Percentiles rank a stretch among this genome's conserved stretches.
These are phyloP conservation scores for Penstemon barbatus DNA, from an alignment of 257 asterid genomes.

Conservation along the genomic window DNA sequence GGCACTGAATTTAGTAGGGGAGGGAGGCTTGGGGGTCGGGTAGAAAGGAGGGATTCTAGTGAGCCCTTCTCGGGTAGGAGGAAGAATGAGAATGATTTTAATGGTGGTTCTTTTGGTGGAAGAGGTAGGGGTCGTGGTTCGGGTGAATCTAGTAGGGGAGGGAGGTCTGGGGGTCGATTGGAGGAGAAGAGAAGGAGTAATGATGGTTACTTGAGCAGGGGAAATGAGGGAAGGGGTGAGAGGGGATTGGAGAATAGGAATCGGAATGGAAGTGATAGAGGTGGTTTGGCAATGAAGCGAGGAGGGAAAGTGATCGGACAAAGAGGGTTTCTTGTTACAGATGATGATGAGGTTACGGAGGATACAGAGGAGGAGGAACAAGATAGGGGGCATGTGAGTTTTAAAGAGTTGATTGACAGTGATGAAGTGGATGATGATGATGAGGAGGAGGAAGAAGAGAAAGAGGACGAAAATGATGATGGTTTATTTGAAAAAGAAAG, in stretches of 20 bases:
- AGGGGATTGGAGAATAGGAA: constrained; percentile 29
- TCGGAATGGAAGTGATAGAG: constrained; percentile 39
- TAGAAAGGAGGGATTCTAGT: background rate
- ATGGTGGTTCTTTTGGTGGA: constrained; percentile 34
- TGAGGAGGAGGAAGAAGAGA: constrained; percentile 30
- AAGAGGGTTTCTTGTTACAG: constrained; percentile 43
- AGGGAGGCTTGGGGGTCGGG: constrained; percentile 15
- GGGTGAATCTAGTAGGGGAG: constrained; percentile 40
- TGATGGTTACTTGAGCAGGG: constrained; percentile 30
- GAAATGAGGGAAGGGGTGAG: constrained; percentile 29
- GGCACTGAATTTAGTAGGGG: constrained; percentile 12
- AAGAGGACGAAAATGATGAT: constrained; percentile 27
- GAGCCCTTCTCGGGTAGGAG: constrained; percentile 13
- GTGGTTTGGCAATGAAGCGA: constrained; percentile 32
- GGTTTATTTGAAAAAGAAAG: constrained; percentile 31
- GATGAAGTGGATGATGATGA: constrained; percentile 47
- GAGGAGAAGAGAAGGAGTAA: constrained; percentile 30
- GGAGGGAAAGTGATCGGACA: constrained; percentile 35
- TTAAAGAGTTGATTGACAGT: constrained; percentile 47
- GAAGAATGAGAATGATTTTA: constrained; percentile 19
- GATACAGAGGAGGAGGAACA: constrained; percentile 39
- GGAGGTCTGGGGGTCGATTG: constrained; percentile 35
- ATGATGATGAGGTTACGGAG: constrained; percentile 45
- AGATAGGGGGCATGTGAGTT: constrained; percentile 41
- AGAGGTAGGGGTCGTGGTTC: constrained; percentile 40